Evolutionary conservation across 805 yeast species (phyloP).

Genomic region (Schizosaccharomyces pombe): ASM294v3 CU329670.1:4656001-4656500

Average conservation of each 20-base stretch:
- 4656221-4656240: constrained; percentile 77
- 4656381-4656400: constrained; percentile 19
- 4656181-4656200: constrained; percentile 48
- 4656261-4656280: constrained; percentile 72
- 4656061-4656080: constrained; percentile 80
- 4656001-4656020: constrained; percentile 86
- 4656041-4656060: constrained; percentile 98
- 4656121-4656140: constrained; percentile 88
- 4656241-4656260: constrained; percentile 77
- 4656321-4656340: constrained; percentile 74
- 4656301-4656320: constrained; percentile 70
- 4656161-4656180: constrained; percentile 58
- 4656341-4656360: constrained; percentile 58
- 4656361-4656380: constrained; percentile 98
- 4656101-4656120: constrained; percentile 77
- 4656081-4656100: constrained; percentile 85
- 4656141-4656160: constrained; percentile 69
- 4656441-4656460: neutral
- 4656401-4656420: neutral
- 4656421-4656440: neutral
- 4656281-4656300: constrained; percentile 42
- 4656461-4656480: too few species aligned
- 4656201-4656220: constrained; percentile 83
- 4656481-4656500: too few species aligned
- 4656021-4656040: constrained; percentile 96